Evolutionary conservation across 2,329 filamentous ascomycete genomes (phyloP), one percentile per base, ranked within the genome.

Genomic region (Diaporthe capsici): DNA sequence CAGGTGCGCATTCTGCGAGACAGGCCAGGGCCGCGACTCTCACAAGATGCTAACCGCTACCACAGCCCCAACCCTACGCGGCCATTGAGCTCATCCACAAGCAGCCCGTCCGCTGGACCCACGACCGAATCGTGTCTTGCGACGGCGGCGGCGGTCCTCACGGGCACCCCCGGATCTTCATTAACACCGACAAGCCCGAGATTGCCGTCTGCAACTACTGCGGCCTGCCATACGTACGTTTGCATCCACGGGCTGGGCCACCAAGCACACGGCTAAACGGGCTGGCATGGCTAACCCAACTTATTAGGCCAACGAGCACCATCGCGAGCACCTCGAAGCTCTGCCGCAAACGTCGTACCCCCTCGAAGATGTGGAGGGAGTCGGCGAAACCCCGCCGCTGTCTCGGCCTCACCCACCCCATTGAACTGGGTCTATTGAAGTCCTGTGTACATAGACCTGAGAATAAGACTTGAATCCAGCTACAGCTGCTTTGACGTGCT

Each of bases 101-200:
- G 88, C 94, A 98, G 86, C 96, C 96, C 28, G 97, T 99, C 49
- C 91, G 92, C 84, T 99, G 97, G 96, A 94, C 93, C 76, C 93
- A 98, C 83, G 90, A 94, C 78, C 91, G 92, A 77, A 86, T 94
- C 67, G 96, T 97, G 71, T 92, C 92, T 60, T 99, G 97, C 84
- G 96, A 98, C 82, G 97, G 97, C 75, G 97, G 96, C 76, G 96
- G 96, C 79, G 97, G 96, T 61, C 93, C 96, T 44, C 88, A 94
- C 73, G 97, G 97, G 58, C 97, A 99, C 85, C 97, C 97, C 68
- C 91, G 92, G 82, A 94, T 99, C 86, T 99, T 95, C 85, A 99
- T 99, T 91, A 99, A 99, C 87, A 93, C 94, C 79, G 97, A 99
- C 87, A 98, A 98, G 90, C 94, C 97, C 58, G 93, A 98, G 88